Evolutionary conservation across 2,329 filamentous ascomycete genomes (phyloP).

Genomic region (Fusarium mundagurra): DNA sequence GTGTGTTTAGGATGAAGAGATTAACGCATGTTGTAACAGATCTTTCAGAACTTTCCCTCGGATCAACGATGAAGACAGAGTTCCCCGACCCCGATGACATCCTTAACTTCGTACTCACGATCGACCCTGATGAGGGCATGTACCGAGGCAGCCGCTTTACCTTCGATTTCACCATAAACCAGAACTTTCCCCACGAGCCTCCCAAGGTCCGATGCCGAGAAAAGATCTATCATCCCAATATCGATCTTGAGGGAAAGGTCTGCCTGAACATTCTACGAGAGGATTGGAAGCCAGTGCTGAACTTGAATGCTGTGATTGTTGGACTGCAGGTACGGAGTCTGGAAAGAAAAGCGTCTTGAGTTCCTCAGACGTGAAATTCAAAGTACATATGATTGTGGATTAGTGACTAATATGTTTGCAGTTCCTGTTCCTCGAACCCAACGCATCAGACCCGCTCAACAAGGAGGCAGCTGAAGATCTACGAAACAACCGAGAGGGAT

Average conservation of each 20-base stretch:
- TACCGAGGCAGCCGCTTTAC: constrained; percentile 90
- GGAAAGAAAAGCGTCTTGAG: neutral
- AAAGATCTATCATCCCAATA: constrained; percentile 99
- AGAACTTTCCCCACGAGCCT: constrained; percentile 96
- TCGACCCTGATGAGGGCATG: constrained; percentile 85
- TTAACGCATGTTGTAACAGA: constrained; percentile 59
- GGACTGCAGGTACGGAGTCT: constrained; percentile 75
- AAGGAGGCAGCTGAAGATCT: constrained; percentile 97
- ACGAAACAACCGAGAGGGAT: constrained; percentile 83
- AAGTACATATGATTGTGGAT: neutral
- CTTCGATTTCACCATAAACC: constrained; percentile 92
- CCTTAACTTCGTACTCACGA: constrained; percentile 82
- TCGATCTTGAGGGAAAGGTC: constrained; percentile 96
- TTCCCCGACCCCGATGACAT: constrained; percentile 88
- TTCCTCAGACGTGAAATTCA: neutral
- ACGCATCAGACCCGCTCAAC: constrained; percentile 96
- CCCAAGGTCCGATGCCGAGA: constrained; percentile 97
- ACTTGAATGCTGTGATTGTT: constrained; percentile 95
- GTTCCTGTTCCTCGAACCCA: constrained; percentile 98
- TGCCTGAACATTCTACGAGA: constrained; percentile 97
- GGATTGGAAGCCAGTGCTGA: constrained; percentile 99
- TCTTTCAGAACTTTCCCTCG: constrained; percentile 82
- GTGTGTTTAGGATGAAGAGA: neutral
- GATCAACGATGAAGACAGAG: constrained; percentile 81
- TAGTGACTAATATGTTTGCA: constrained; percentile 52